Base-by-base conservation (phyloP, 768 basidiomycete genomes). In the Trametes punicea region DNA sequence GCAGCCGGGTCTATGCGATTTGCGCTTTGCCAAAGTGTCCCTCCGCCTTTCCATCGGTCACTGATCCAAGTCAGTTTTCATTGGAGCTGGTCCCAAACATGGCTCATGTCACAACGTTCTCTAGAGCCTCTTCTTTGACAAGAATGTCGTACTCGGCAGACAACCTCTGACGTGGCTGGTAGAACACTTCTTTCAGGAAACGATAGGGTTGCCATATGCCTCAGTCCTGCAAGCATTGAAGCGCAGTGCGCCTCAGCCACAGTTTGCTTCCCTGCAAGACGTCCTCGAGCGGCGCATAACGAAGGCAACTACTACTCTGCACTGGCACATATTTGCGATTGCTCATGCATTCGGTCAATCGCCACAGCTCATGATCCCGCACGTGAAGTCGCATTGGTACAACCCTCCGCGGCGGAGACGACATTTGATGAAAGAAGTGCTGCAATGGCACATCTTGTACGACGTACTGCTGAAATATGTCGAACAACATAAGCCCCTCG, bases 341-440 rank as follows among this genome's bases (percentile, higher is more conserved):
- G 8, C 21, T 46, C 3, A 36, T 0, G 16, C 33, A 16, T 18
- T 27, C 13, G 20, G 30, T 30, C 4, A n/a, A 36, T 15, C 13
- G 4, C 13, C 31, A 33, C 64, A 90, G 88, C 72, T 84, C 36
- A 70, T 87, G 20, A 75, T 79, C 1, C 77, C 78, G 9, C 80
- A 85, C 54, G 71, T 85, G 50, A 79, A 78, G 66, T 81, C 81
- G 0, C 73, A 78, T 34, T 91, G 86, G 82, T 77, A 73, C 48
- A 92, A 90, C 62, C 84, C 83, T 7, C 75, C 87, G 2, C 76
- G 90, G 42, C 77, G 83, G 48, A 76, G 89, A 39, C 74, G 90
- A 45, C 76, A 80, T 63, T 75, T 88, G 26, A 78, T 83, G 73
- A 87, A 85, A 60, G 75, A 80, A 0, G 66, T 87, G 30, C 62